These are phyloP conservation scores for Francoa sonchifolia DNA, from an alignment of 441 rosid genomes.

Conservation along the genomic window DNA sequence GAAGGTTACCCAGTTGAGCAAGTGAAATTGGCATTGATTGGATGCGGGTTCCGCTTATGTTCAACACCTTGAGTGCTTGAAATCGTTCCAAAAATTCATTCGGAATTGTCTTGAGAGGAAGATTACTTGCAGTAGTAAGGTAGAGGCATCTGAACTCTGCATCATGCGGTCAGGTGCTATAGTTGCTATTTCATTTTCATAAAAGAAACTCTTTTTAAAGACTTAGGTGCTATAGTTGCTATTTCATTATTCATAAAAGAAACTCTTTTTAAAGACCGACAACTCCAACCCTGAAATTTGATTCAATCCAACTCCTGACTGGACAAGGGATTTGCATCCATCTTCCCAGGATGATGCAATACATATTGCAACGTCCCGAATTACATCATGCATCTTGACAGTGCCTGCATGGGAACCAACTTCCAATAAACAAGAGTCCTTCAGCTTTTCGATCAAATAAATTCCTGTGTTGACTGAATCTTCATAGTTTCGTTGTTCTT, in stretches of 20 bases:
- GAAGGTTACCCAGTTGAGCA: too few species aligned
- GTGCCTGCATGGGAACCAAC: constrained; percentile 15
- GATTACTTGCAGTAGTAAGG: constrained; percentile 20
- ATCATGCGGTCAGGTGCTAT: constrained; percentile 5
- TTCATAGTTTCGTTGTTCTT: constrained; percentile 10
- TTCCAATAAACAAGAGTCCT: constrained; percentile 26
- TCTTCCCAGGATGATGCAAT: constrained; percentile 15
- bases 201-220: too few species aligned
- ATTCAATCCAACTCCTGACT: constrained; percentile 16
- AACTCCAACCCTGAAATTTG: constrained; percentile 16
- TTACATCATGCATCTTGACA: constrained; percentile 30
- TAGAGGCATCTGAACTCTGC: constrained; percentile 10
- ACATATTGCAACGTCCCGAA: constrained; percentile 32
- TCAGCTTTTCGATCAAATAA: constrained; percentile 23
- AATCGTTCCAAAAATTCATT: constrained; percentile 10
- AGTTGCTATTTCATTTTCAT: too few species aligned
- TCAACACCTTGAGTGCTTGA: constrained; percentile 18
- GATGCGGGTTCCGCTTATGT: constrained; percentile 17
- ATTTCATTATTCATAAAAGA: constrained; percentile 24
- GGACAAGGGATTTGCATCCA: constrained; percentile 20
- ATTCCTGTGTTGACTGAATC: constrained; percentile 16
- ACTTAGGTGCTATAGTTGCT: not conserved
- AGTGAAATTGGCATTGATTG: too few species aligned
- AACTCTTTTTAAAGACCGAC: constrained; percentile 14
- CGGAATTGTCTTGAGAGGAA: constrained; percentile 12